Conservation (phyloP, 768 basidiomycete genomes). For the Pulveroboletus sp. region DNA sequence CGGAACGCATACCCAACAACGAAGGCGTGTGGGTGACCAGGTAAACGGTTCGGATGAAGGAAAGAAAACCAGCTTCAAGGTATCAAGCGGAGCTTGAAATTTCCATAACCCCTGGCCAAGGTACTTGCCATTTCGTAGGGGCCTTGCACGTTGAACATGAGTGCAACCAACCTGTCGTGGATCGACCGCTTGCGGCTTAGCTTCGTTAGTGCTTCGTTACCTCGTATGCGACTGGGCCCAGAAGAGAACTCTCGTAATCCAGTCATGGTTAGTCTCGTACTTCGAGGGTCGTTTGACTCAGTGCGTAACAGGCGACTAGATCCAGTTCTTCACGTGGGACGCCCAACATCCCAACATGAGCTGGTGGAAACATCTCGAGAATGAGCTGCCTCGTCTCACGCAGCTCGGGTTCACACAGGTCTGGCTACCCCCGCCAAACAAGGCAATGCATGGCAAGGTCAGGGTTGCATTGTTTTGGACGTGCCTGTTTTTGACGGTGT, state of each 20-base stretch:
- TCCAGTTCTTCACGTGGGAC: conserved; percentile 89
- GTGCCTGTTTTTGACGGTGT: conserved; percentile 6
- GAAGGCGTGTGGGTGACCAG: conserved; percentile 43
- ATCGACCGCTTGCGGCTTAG: conserved; percentile 19
- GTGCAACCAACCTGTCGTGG: conserved; percentile 15
- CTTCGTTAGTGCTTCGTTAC: conserved; percentile 39
- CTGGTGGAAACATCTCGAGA: conserved; percentile 79
- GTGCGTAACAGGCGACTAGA: conserved; percentile 29
- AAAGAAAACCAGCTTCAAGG: conserved; percentile 2
- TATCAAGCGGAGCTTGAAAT: conserved; percentile 26
- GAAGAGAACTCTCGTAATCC: conserved; percentile 47
- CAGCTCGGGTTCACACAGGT: conserved; percentile 72
- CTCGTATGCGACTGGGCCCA: conserved; percentile 59
- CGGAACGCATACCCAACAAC: conserved; percentile 56
- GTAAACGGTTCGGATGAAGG: conserved; percentile 32
- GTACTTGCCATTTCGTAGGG: background rate
- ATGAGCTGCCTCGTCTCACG: conserved; percentile 56
- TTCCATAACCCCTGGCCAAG: background rate
- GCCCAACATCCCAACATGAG: conserved; percentile 49
- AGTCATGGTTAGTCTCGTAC: conserved; percentile 52
- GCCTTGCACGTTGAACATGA: conserved; percentile 5
- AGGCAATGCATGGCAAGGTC: conserved; percentile 58
- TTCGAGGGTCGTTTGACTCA: background rate
- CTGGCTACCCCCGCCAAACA: conserved; percentile 83
- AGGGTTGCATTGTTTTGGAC: background rate